A percentile compares a stretch with the other conserved stretches of the same genome.
Conservation (phyloP, 169 alveolate species). For the Babesia ovata region DNA sequence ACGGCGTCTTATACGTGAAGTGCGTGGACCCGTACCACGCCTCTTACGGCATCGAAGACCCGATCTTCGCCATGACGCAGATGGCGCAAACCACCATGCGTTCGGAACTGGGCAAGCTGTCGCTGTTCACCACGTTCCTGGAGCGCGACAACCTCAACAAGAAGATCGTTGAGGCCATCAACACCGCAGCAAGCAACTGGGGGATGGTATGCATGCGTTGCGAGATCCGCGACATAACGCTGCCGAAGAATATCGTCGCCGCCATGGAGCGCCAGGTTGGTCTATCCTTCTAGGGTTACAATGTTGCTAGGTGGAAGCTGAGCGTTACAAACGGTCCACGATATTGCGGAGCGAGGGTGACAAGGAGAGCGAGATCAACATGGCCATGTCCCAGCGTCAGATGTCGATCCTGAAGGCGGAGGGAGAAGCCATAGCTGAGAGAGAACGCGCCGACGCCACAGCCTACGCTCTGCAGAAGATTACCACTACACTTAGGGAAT, state of each 20-base stretch:
- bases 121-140: conserved; percentile 92
- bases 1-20: conserved; percentile 92
- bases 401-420: conserved; percentile 88
- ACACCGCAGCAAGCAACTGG: conserved; percentile 91
- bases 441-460: conserved; percentile 83
- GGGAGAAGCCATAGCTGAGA: conserved; percentile 87
- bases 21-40: conserved; percentile 85
- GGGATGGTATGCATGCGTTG: conserved; percentile 92
- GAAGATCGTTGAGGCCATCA: conserved; percentile 87
- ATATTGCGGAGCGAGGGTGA: conserved; percentile 92
- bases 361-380: conserved; percentile 87
- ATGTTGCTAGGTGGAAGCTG: conserved; percentile 90
- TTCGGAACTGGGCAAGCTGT: conserved; percentile 93
- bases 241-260: conserved; percentile 88
- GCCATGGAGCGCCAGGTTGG: conserved; percentile 90
- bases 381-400: conserved; percentile 89
- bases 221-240: conserved; percentile 92
- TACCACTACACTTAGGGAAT: conserved; percentile 69
- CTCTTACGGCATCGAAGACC: conserved; percentile 92
- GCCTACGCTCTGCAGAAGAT: conserved; percentile 80
- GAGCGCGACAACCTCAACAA: conserved; percentile 91
- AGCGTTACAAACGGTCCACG: conserved; percentile 91
- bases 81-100: conserved; percentile 96
- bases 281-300: not conserved
- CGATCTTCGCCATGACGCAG: conserved; percentile 90